Evolutionary conservation across 352 stramenopile species (phyloP).

Genomic region (Elongisporangium undulatum): DNA sequence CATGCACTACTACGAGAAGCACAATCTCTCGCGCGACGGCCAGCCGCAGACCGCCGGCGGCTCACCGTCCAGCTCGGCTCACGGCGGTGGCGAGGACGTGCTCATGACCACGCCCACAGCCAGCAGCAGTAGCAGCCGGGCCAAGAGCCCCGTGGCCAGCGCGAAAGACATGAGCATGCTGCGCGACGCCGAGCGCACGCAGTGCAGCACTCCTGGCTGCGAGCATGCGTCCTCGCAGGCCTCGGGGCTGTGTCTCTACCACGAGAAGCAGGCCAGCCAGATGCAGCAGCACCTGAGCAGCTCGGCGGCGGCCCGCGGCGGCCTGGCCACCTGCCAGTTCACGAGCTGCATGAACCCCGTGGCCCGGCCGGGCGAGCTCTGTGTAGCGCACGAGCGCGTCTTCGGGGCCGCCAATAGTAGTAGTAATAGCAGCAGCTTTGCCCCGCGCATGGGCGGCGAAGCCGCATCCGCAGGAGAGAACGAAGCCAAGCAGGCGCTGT

Average conservation of each 20-base stretch:
- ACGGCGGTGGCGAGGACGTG: not conserved
- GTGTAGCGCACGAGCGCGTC: conserved; percentile 5
- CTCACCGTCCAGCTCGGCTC: not conserved
- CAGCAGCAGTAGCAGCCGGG: conserved; percentile 2
- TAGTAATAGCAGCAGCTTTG: not conserved
- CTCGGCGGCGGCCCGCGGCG: not conserved
- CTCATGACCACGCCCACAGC: not conserved
- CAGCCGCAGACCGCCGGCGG: not conserved
- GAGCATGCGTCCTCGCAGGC: conserved; percentile 34
- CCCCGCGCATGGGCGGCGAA: not conserved
- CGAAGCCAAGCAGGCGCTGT: conserved; percentile 23
- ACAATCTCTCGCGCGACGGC: conserved; percentile 39
- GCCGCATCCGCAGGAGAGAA: conserved; percentile 12
- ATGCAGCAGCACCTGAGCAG: conserved; percentile 11
- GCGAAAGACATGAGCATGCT: conserved; percentile 13
- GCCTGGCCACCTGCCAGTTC: not conserved
- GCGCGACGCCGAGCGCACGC: conserved; percentile 24
- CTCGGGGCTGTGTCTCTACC: conserved; percentile 43
- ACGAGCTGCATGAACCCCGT: conserved; percentile 1
- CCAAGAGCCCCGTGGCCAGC: conserved; percentile 4
- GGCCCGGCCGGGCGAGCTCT: not conserved
- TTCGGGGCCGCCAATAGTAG: not conserved
- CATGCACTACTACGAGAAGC: conserved; percentile 75
- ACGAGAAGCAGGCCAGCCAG: conserved; percentile 38
- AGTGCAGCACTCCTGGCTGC: conserved; percentile 28